A percentile compares a stretch with the other conserved stretches of the same genome.
phyloP scores from a whole-genome alignment of 1,139 yeast species.

The Yamadazyma sp. region DNA sequence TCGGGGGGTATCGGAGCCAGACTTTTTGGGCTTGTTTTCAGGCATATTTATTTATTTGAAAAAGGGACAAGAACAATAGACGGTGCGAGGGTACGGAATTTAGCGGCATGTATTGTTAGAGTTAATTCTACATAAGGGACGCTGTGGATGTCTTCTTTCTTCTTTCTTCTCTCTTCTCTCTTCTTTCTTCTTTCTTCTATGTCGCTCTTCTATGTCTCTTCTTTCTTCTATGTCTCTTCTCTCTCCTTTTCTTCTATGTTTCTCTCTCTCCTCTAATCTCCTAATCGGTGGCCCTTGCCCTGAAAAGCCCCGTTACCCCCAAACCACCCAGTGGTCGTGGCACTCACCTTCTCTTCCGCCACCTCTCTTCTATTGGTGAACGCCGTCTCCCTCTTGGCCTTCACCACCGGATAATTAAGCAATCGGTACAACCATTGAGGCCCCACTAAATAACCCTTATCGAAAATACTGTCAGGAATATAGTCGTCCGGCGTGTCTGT shows the following conservation, averaged over 20 bases:
- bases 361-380: background rate
- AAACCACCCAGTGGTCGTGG: constrained; percentile 4
- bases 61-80: background rate
- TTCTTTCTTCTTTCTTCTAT: too few species aligned
- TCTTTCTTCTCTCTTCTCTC: too few species aligned
- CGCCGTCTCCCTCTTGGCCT: background rate
- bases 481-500: constrained; percentile 15
- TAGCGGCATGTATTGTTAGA: too few species aligned
- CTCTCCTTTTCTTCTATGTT: too few species aligned
- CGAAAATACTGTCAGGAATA: constrained; percentile 39
- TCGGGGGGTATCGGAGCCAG: background rate
- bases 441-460: constrained; percentile 45
- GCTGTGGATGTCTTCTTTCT: too few species aligned
- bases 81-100: too few species aligned
- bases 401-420: constrained; percentile 28
- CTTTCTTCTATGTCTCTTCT: too few species aligned
- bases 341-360: background rate
- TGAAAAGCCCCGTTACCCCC: constrained; percentile 3
- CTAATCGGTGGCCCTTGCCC: constrained; percentile 9
- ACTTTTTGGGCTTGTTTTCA: constrained; percentile 5
- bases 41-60: constrained; percentile 4
- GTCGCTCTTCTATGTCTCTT: too few species aligned
- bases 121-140: too few species aligned
- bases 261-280: constrained; percentile 1
- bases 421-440: constrained; percentile 36